Evolutionary conservation across 2,329 filamentous ascomycete species (phyloP).

Genomic region (Pseudocercospora pini-densiflorae): DNA sequence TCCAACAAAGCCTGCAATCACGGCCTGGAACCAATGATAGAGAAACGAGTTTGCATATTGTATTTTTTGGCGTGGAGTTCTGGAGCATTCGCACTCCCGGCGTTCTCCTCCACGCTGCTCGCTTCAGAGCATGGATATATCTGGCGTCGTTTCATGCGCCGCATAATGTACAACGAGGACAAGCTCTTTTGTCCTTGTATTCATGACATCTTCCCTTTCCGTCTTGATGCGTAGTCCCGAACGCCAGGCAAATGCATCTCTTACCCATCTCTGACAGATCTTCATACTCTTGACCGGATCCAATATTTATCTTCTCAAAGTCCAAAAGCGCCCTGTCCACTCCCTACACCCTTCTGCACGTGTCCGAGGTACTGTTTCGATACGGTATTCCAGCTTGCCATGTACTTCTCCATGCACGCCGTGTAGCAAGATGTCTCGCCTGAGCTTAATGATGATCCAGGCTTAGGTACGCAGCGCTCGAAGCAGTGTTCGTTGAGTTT

Average conservation of each 20-base stretch:
- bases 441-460: slow-evolving; percentile 55
- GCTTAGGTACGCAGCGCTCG: slow-evolving; percentile 59
- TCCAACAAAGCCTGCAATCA: slow-evolving; percentile 33
- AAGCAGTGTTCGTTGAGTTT: slow-evolving; percentile 63
- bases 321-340: slow-evolving; percentile 27
- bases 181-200: background rate
- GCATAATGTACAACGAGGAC: slow-evolving; percentile 17
- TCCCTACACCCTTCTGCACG: slow-evolving; percentile 48
- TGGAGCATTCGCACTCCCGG: slow-evolving; percentile 5
- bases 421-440: slow-evolving; percentile 56
- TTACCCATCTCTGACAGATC: background rate
- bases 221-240: background rate
- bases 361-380: slow-evolving; percentile 54
- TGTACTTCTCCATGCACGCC: slow-evolving; percentile 61
- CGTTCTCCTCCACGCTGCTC: slow-evolving; percentile 8
- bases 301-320: slow-evolving; percentile 6
- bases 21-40: slow-evolving; percentile 26
- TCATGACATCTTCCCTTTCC: background rate
- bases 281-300: background rate
- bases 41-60: background rate
- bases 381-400: slow-evolving; percentile 58
- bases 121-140: slow-evolving; percentile 21
- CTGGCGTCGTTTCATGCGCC: background rate
- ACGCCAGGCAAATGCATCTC: slow-evolving; percentile 18
- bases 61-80: background rate